A percentile compares a stretch with the other conserved stretches of the same genome.
Evolutionary conservation across 2,329 filamentous ascomycete species (phyloP).

Genomic region (Leptographium flavum): DNA sequence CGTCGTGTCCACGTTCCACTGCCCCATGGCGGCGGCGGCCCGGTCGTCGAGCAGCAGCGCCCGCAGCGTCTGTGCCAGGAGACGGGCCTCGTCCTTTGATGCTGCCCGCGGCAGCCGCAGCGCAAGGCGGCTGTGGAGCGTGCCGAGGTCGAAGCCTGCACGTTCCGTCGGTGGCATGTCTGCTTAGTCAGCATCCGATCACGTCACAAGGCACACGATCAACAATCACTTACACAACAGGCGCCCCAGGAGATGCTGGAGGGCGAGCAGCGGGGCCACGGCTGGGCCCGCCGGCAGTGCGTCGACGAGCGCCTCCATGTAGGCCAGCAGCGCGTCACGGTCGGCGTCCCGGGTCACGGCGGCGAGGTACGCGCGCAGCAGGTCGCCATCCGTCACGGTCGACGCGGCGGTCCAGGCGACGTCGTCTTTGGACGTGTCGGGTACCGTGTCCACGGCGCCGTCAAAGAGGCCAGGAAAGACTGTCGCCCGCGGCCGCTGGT

Average conservation of each 20-base stretch:
- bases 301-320: slow-evolving; percentile 23
- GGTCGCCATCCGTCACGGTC: slow-evolving; percentile 17
- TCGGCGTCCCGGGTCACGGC: slow-evolving; percentile 13
- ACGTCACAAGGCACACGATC: not conserved
- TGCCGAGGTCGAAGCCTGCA: slow-evolving; percentile 22
- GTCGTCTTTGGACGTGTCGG: not conserved
- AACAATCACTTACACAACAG: slow-evolving; percentile 22
- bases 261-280: slow-evolving; percentile 28
- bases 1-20: slow-evolving; percentile 43
- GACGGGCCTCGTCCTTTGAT: slow-evolving; percentile 19
- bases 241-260: slow-evolving; percentile 26
- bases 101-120: slow-evolving; percentile 17
- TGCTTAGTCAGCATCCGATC: not conserved
- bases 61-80: slow-evolving; percentile 26
- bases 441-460: not conserved
- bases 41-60: slow-evolving; percentile 30
- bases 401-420: slow-evolving; percentile 14
- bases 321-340: slow-evolving; percentile 19
- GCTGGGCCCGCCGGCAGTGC: slow-evolving; percentile 18
- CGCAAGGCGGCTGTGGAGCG: slow-evolving; percentile 26
- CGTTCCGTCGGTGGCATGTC: not conserved
- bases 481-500: slow-evolving; percentile 20
- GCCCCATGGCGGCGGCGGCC: slow-evolving; percentile 34
- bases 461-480: slow-evolving; percentile 15
- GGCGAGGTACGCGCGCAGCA: slow-evolving; percentile 15